Percentiles rank a stretch among this genome's conserved stretches.
Evolutionary conservation across 192 early-diverging fungal genomes (phyloP).

Genomic region (Coemansia sp.): DNA sequence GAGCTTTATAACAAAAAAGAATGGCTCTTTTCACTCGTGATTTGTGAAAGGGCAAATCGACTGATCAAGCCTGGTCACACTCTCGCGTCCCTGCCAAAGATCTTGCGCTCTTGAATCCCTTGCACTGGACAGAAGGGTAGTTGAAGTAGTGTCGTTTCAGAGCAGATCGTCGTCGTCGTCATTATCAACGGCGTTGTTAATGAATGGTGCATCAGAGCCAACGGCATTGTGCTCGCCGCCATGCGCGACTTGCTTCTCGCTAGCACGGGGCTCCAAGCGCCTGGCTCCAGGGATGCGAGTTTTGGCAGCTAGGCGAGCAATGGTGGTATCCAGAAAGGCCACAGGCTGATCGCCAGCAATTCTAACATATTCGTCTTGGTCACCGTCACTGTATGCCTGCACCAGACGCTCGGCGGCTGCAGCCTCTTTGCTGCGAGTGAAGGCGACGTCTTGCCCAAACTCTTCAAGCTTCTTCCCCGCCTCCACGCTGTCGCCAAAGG

Average conservation of each 20-base stretch:
- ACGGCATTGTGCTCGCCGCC: neutral
- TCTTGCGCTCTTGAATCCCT: neutral
- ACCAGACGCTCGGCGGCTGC: constrained; percentile 40
- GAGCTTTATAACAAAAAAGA: neutral
- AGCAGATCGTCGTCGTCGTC: constrained; percentile 48
- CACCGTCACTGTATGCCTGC: constrained; percentile 44
- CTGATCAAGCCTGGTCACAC: neutral
- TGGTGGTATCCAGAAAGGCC: constrained; percentile 33
- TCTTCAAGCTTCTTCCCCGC: constrained; percentile 46
- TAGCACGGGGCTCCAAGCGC: constrained; percentile 10
- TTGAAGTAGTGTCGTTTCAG: neutral
- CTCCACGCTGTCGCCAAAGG: constrained; percentile 50
- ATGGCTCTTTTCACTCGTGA: neutral
- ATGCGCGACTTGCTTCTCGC: neutral
- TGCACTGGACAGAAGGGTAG: neutral
- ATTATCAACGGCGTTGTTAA: constrained; percentile 2
- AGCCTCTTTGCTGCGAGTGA: constrained; percentile 41
- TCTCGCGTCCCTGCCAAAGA: neutral
- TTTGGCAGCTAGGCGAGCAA: constrained; percentile 35
- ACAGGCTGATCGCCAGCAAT: constrained; percentile 27
- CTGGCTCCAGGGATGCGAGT: constrained; percentile 39
- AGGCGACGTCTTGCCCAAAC: constrained; percentile 36
- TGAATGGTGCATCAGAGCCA: neutral
- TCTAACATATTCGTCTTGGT: constrained; percentile 36
- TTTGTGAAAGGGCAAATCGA: neutral